A percentile compares a stretch with the other conserved stretches of the same genome.
phyloP scores from a whole-genome alignment of 2,329 filamentous ascomycete species.

The Colletotrichum falcatum region DNA sequence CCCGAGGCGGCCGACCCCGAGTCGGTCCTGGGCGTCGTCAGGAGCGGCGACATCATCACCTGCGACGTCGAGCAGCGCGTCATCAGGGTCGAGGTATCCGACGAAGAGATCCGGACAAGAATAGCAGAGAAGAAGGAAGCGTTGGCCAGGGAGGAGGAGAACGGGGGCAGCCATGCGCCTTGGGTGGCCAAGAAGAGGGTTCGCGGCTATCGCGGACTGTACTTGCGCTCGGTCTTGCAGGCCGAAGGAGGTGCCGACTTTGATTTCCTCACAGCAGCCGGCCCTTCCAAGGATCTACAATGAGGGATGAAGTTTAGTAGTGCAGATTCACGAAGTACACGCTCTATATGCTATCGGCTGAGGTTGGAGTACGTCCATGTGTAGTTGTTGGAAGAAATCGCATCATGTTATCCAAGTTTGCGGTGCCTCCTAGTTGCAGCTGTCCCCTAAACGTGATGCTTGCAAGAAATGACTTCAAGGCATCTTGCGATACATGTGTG shows the following conservation, averaged over 20 bases:
- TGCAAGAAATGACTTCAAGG: too few species aligned
- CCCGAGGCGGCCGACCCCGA: constrained; percentile 84
- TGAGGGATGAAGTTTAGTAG: background rate
- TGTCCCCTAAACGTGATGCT: too few species aligned
- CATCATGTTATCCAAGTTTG: too few species aligned
- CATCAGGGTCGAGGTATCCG: constrained; percentile 68
- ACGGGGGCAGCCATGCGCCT: constrained; percentile 44
- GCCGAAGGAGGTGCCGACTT: constrained; percentile 71
- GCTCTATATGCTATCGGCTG: too few species aligned
- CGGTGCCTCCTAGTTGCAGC: too few species aligned
- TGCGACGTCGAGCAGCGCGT: constrained; percentile 80
- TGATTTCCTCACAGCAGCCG: constrained; percentile 66
- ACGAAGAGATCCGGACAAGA: constrained; percentile 75
- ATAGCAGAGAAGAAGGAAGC: constrained; percentile 64
- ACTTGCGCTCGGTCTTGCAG: constrained; percentile 70
- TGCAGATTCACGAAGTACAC: background rate
- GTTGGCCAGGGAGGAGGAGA: constrained; percentile 51
- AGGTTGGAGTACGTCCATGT: too few species aligned
- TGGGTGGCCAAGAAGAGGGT: constrained; percentile 54
- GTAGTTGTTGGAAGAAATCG: too few species aligned
- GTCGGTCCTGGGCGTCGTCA: constrained; percentile 82
- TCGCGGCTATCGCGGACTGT: constrained; percentile 70
- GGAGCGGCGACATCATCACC: constrained; percentile 80
- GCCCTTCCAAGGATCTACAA: constrained; percentile 3
- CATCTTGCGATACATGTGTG: too few species aligned